phyloP scores from a whole-genome alignment of 2,329 filamentous ascomycete genomes.

The Exophiala sideris region DNA sequence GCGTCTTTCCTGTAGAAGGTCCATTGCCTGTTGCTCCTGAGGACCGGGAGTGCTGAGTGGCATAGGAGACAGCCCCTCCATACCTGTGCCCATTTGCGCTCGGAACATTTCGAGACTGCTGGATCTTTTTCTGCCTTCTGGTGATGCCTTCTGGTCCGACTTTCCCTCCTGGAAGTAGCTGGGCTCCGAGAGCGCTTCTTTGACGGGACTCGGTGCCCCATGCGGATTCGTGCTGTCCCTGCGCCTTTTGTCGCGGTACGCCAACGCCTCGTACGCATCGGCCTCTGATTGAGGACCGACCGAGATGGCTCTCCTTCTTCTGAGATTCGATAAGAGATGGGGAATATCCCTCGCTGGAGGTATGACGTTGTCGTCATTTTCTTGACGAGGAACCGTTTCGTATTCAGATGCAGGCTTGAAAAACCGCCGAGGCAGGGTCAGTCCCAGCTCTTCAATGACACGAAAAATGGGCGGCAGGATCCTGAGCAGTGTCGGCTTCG shows the following conservation, averaged over 20 bases:
- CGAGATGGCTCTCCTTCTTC: conserved; percentile 74
- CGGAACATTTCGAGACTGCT: conserved; percentile 61
- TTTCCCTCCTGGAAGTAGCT: conserved; percentile 8
- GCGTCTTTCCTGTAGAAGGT: conserved; percentile 60
- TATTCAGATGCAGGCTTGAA: conserved; percentile 91
- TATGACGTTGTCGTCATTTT: conserved; percentile 81
- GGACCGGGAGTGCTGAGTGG: conserved; percentile 3
- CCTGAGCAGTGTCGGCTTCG: conserved; percentile 78
- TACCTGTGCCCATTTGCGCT: conserved; percentile 68
- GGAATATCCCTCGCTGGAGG: conserved; percentile 86
- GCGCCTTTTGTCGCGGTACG: conserved; percentile 73
- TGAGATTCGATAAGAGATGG: conserved; percentile 73
- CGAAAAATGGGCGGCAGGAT: conserved; percentile 83
- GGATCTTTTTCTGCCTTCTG: conserved; percentile 20
- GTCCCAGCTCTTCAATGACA: conserved; percentile 72
- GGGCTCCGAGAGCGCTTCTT: conserved; percentile 12
- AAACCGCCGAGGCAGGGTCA: conserved; percentile 81
- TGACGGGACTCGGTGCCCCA: conserved; percentile 7
- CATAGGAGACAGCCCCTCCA: conserved; percentile 13
- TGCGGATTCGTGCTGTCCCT: conserved; percentile 53
- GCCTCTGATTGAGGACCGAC: conserved; percentile 93
- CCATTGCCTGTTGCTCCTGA: conserved; percentile 31
- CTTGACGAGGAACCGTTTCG: conserved; percentile 70
- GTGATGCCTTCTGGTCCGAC: not conserved
- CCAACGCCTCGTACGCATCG: conserved; percentile 92